Base-by-base conservation (phyloP, 2,329 filamentous ascomycete genomes). In the Fusarium nanum region DNA sequence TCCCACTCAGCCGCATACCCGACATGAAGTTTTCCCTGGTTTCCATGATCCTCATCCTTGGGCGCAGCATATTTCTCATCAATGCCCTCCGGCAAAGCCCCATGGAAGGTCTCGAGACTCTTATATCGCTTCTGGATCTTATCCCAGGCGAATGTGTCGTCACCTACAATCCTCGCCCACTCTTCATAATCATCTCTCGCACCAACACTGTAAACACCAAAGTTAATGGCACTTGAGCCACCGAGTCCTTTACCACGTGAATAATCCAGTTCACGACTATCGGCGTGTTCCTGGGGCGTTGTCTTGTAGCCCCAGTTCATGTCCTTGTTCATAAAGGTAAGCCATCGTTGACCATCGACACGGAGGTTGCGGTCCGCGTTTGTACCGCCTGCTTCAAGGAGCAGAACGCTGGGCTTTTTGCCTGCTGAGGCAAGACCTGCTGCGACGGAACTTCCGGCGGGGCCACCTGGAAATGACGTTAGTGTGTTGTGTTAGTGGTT, bases 141-240 rank as follows among this genome's bases (percentile, higher is more conserved):
- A 3, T 84, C 77, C 89, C 88, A 92, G 4, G 72, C 68, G 76
- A 85, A 92, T 0, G 78, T 74, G 7, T 88, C 82, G 67, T 92
- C 89, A 0, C 78, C 87, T 0, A 87, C 84, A 3, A 85, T 65
- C 0, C 81, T 78, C 2, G 87, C 87, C 88, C 89, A 91, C 56
- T 87, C 82, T 28, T 91, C 83, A 64, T 88, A 91, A 67, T 92
- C 89, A 54, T 87, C 87, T 2, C 81, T 79, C 3, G 87, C 83
- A 5, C 90, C 89, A 27, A 85, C 70, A 5, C 82, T 85, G 75
- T 82, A 90, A 16, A 85, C 83, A 18, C 83, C 82, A 60, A 87
- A 88, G 73, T 88, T 88, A 68, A 88, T 85, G 10, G 84, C 83
- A 55, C 79, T 84, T 6, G 81, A 83, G 3, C 86, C 86, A 3